Percentiles rank a stretch among this genome's conserved stretches.
Evolutionary conservation across 2,329 filamentous ascomycete species (phyloP).

Genomic region (Juglanconis sp.): DNA sequence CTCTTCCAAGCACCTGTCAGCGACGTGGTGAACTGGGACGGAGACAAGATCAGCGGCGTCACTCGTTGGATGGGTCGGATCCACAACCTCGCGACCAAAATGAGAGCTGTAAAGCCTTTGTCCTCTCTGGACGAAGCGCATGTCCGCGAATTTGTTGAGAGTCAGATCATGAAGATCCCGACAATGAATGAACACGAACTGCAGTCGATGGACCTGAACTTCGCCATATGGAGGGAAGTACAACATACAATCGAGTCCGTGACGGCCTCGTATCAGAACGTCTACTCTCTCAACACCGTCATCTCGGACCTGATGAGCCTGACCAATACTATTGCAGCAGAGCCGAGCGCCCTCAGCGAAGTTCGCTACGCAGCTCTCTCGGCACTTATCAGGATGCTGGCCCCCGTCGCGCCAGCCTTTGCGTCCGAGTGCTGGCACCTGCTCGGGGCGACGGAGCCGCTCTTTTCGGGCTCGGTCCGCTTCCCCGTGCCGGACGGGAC

Average conservation of each 20-base stretch:
- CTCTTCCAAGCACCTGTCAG: slow-evolving; percentile 83
- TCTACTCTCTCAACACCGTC: slow-evolving; percentile 78
- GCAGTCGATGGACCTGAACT: slow-evolving; percentile 43
- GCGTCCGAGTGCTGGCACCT: slow-evolving; percentile 76
- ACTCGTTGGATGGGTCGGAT: slow-evolving; percentile 75
- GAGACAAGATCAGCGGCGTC: slow-evolving; percentile 74
- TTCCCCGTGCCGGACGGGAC: slow-evolving; percentile 61
- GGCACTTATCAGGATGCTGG: slow-evolving; percentile 66
- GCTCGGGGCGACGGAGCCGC: slow-evolving; percentile 39
- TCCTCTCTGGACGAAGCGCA: slow-evolving; percentile 18
- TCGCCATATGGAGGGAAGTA: slow-evolving; percentile 59
- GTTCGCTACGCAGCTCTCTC: slow-evolving; percentile 50
- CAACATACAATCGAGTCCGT: slow-evolving; percentile 67
- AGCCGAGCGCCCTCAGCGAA: slow-evolving; percentile 36
- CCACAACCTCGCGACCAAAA: slow-evolving; percentile 50
- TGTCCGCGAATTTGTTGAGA: neutral
- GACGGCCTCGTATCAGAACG: slow-evolving; percentile 64
- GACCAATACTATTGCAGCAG: slow-evolving; percentile 63
- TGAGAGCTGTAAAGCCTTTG: slow-evolving; percentile 20
- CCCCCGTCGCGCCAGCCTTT: slow-evolving; percentile 76
- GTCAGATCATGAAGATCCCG: slow-evolving; percentile 23
- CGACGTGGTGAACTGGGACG: slow-evolving; percentile 86
- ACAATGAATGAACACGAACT: slow-evolving; percentile 32
- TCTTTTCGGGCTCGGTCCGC: slow-evolving; percentile 41
- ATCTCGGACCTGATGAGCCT: slow-evolving; percentile 80